Conservation (phyloP, 306 rosid species). For the Cucurbita ficifolia region DNA sequence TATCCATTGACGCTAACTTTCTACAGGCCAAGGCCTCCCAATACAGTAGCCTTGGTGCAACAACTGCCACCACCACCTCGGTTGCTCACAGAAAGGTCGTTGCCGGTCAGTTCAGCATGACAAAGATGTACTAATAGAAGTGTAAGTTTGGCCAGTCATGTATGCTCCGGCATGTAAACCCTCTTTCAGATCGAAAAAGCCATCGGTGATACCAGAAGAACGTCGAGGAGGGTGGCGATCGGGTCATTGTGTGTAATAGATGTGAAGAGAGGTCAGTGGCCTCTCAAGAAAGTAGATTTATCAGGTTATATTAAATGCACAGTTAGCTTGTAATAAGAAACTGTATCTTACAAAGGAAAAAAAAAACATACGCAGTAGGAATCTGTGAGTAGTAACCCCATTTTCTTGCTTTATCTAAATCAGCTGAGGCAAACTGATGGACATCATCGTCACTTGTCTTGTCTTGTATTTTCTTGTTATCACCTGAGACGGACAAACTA, state of each 20-base stretch:
- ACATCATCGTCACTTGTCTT: no score
- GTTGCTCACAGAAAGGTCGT: slow-evolving; percentile 60
- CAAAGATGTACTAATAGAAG: slow-evolving; percentile 38
- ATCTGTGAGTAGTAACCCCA: not conserved
- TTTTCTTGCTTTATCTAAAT: not conserved
- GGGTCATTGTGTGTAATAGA: not conserved
- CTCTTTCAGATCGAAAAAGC: not conserved
- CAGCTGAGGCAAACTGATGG: no score
- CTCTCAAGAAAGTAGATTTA: slow-evolving; percentile 14
- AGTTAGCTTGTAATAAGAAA: slow-evolving; percentile 15
- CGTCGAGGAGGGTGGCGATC: not conserved
- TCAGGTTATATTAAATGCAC: slow-evolving; percentile 15
- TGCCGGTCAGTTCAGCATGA: slow-evolving; percentile 54
- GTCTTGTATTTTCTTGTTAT: no score
- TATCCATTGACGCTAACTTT: slow-evolving; percentile 37
- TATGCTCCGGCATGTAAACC: not conserved
- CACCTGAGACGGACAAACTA: no score
- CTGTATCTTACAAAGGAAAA: not conserved
- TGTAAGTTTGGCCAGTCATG: not conserved
- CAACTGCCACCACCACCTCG: slow-evolving; percentile 24
- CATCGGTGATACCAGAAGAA: not conserved
- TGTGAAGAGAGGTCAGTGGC: not conserved
- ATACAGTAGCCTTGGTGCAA: slow-evolving; percentile 39
- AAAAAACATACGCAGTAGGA: not conserved
- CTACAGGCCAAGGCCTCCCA: slow-evolving; percentile 42